phyloP scores from a whole-genome alignment of 495 filamentous ascomycete genomes.

The Immersiella caudata region DNA sequence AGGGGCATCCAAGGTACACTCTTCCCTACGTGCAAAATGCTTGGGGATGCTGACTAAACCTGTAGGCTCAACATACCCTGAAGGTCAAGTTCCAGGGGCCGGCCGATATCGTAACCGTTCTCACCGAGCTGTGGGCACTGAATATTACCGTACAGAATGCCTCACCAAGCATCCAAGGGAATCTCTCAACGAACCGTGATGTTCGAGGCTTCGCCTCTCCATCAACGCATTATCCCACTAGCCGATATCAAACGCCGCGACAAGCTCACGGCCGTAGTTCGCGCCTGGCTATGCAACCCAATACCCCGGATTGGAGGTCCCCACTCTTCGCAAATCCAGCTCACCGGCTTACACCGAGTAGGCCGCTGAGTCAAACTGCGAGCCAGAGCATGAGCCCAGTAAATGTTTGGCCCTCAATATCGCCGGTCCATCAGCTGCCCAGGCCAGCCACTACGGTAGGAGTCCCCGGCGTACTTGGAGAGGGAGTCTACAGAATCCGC shows the following conservation, averaged over 20 bases:
- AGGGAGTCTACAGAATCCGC: slow-evolving; percentile 37
- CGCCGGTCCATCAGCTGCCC: slow-evolving; percentile 14
- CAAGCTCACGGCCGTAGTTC: neutral
- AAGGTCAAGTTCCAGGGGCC: slow-evolving; percentile 21
- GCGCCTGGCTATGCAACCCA: neutral
- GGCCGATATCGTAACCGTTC: slow-evolving; percentile 23
- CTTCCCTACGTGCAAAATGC: neutral
- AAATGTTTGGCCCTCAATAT: slow-evolving; percentile 15
- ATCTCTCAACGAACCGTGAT: neutral
- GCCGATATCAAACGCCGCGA: neutral
- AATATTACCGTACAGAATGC: slow-evolving; percentile 17
- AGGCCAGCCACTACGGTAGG: slow-evolving; percentile 28
- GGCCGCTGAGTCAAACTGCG: slow-evolving; percentile 26
- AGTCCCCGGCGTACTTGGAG: slow-evolving; percentile 27
- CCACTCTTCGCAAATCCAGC: neutral
- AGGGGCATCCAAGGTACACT: slow-evolving; percentile 6
- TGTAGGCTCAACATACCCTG: slow-evolving; percentile 19
- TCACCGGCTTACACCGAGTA: neutral
- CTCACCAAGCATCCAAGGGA: neutral
- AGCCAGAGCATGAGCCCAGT: neutral
- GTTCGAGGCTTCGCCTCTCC: neutral
- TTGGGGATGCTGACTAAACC: neutral
- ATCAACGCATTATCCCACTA: neutral
- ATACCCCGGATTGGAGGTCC: neutral
- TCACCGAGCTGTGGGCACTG: slow-evolving; percentile 22